Evolutionary conservation across 2,329 filamentous ascomycete species (phyloP).

Genomic region (Paramyrothecium roridum): DNA sequence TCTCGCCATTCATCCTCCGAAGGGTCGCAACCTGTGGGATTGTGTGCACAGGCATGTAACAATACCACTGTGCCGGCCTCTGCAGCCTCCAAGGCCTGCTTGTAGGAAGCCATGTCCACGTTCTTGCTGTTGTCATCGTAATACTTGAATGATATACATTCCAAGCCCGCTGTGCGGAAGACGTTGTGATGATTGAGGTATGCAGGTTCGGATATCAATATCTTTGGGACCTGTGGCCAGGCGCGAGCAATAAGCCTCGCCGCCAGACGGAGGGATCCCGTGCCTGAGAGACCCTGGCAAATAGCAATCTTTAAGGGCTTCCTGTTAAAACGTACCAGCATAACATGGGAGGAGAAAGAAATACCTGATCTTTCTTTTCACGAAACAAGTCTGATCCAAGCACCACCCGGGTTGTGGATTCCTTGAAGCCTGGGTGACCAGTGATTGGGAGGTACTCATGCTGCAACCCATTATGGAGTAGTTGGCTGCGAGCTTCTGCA

Average conservation of each 20-base stretch:
- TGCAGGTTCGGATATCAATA: slow-evolving; percentile 36
- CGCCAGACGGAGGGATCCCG: slow-evolving; percentile 33
- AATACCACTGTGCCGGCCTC: slow-evolving; percentile 22
- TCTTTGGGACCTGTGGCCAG: slow-evolving; percentile 16
- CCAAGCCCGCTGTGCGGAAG: slow-evolving; percentile 27
- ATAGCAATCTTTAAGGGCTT: slow-evolving; percentile 21
- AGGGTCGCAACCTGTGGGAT: slow-evolving; percentile 38
- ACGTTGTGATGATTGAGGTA: slow-evolving; percentile 38
- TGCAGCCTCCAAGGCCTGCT: slow-evolving; percentile 21
- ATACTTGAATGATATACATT: slow-evolving; percentile 29
- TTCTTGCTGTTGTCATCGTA: slow-evolving; percentile 23
- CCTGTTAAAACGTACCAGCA: background rate
- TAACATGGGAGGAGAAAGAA: slow-evolving; percentile 4
- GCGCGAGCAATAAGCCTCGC: slow-evolving; percentile 26
- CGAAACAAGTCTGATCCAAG: slow-evolving; percentile 21
- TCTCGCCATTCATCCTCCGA: slow-evolving; percentile 16
- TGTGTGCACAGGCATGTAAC: slow-evolving; percentile 40
- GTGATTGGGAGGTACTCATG: slow-evolving; percentile 36
- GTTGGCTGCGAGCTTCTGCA: slow-evolving; percentile 13
- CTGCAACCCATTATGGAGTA: slow-evolving; percentile 11
- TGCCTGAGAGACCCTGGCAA: slow-evolving; percentile 36
- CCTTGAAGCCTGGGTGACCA: slow-evolving; percentile 26
- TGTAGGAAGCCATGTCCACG: slow-evolving; percentile 28
- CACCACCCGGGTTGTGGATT: slow-evolving; percentile 25
- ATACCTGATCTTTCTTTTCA: slow-evolving; percentile 21